Evolutionary conservation across 768 basidiomycete genomes (phyloP).

Genomic region (Lactarius hengduanensis): DNA sequence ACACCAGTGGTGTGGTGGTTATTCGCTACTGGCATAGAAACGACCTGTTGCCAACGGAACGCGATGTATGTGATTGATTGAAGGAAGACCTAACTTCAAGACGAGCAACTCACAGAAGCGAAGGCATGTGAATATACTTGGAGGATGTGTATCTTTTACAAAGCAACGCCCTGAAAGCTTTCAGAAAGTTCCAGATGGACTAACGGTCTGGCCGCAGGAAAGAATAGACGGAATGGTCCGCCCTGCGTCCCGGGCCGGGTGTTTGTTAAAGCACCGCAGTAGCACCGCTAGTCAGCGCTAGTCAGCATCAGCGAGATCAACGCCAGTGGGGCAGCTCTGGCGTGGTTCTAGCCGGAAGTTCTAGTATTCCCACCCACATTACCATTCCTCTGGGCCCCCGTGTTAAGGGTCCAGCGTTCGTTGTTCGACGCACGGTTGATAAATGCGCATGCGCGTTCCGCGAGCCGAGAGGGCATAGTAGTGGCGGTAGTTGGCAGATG

Average conservation of each 20-base stretch:
- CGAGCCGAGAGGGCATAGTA: neutral
- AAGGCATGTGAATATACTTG: neutral
- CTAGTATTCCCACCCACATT: neutral
- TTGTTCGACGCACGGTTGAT: neutral
- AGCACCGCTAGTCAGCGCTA: no score
- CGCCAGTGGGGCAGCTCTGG: neutral
- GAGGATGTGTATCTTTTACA: neutral
- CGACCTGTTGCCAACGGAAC: neutral
- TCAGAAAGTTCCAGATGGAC: neutral
- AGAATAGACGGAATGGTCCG: neutral
- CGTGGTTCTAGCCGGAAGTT: slow-evolving; percentile 2
- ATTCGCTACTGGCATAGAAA: neutral
- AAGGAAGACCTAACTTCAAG: neutral
- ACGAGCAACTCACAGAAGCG: neutral
- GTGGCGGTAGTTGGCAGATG: neutral
- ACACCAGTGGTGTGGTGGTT: neutral
- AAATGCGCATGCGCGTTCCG: neutral
- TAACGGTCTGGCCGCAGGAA: neutral
- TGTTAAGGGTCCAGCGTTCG: neutral
- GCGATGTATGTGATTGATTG: neutral
- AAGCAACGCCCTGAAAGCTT: neutral
- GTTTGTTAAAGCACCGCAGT: no score
- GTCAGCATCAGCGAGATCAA: neutral
- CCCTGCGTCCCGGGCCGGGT: neutral
- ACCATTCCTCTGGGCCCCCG: neutral